Evolutionary conservation across 2,329 filamentous ascomycete genomes (phyloP).

Genomic region (Arthrobotrys conoides): DNA sequence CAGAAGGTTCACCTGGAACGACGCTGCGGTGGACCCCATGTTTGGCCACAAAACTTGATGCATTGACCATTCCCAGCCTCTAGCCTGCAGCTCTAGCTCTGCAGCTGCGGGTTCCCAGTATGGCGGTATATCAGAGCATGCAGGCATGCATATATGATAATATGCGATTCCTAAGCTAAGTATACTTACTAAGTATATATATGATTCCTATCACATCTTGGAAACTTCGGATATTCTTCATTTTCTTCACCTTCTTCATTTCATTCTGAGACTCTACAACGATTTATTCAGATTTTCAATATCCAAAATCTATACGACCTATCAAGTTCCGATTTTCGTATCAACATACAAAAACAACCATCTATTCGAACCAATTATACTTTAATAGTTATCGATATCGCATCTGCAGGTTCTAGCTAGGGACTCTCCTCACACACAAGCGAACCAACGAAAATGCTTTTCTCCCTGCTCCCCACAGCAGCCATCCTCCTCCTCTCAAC

Average conservation of each 20-base stretch:
- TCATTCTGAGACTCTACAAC: neutral
- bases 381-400: neutral
- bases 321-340: neutral
- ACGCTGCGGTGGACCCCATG: neutral
- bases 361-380: neutral
- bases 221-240: neutral
- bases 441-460: constrained; percentile 33
- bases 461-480: constrained; percentile 15
- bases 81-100: constrained; percentile 4
- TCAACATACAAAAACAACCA: neutral
- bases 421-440: neutral
- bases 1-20: constrained; percentile 10
- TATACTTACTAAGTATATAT: neutral
- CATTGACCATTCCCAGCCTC: neutral
- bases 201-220: constrained; percentile 13
- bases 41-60: constrained; percentile 3
- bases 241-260: neutral
- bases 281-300: neutral
- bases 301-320: neutral
- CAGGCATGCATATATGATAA: neutral
- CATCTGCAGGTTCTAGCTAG: neutral
- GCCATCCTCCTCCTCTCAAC: neutral
- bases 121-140: neutral
- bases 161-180: neutral
- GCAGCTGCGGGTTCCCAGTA: constrained; percentile 6